Conservation (phyloP, 2,329 filamentous ascomycete genomes). For the Colletotrichum tropicale region DNA sequence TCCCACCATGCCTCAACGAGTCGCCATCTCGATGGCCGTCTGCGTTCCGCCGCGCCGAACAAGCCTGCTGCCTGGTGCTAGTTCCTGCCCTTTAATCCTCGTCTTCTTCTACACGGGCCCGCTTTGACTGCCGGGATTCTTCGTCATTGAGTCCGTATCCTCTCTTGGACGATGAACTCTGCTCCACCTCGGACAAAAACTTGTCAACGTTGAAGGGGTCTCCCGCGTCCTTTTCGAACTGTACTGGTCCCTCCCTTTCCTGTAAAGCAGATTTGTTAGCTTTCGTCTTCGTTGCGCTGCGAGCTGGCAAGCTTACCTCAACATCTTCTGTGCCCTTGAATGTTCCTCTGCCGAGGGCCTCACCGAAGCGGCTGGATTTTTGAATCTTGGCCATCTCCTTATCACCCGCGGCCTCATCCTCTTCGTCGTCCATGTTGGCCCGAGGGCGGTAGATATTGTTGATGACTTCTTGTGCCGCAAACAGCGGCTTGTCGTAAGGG, state of each 20-base stretch:
- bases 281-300: not conserved
- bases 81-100: constrained; percentile 39
- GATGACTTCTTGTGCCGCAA: constrained; percentile 93
- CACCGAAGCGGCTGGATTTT: constrained; percentile 81
- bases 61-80: not conserved
- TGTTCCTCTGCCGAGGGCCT: constrained; percentile 86
- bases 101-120: constrained; percentile 79
- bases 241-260: constrained; percentile 87
- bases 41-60: not conserved
- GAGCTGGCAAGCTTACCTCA: constrained; percentile 61
- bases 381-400: constrained; percentile 87
- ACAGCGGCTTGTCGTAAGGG: constrained; percentile 94
- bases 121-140: constrained; percentile 67
- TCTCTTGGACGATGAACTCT: constrained; percentile 67
- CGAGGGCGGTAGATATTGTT: constrained; percentile 90
- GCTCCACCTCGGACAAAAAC: constrained; percentile 83
- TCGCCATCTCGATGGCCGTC: not conserved
- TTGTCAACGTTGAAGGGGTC: constrained; percentile 96
- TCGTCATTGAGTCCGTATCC: constrained; percentile 77
- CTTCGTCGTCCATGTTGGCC: constrained; percentile 75
- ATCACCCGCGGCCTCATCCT: constrained; percentile 80
- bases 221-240: constrained; percentile 85
- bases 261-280: constrained; percentile 32
- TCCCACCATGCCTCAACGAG: not conserved
- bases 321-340: constrained; percentile 87